Evolutionary conservation across 805 yeast genomes (phyloP), one percentile per base, ranked within the genome.

Genomic region (Yarrowia divulgata): DNA sequence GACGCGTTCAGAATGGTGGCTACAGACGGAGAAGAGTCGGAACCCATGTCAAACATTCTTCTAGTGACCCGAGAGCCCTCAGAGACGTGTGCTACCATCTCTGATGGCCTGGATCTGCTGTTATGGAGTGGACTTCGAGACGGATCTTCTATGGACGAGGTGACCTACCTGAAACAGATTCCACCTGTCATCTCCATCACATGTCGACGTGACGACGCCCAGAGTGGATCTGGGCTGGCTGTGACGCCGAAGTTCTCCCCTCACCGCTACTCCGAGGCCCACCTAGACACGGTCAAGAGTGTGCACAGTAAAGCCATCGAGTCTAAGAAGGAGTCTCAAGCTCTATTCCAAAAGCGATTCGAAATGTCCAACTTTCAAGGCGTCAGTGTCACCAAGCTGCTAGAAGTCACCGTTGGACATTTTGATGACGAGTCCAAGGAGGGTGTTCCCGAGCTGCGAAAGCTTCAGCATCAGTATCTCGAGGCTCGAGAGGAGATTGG

Each of bases 181-280:
- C 71, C 71, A 0, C 74, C 74, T n/a, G 70, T 73, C 8, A 40
- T 74, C 1, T 66, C 62, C 32, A 67, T 74, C 37, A 67, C 74
- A 3, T 46, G 74, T n/a, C 72, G 73, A 32, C 69, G 75, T 13
- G 75, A 73, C n/a, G 75, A 74, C 50, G 71, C 73, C 16, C 66
- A 52, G 14, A 70, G 74, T 3, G 76, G 75, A 1, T 68, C 72
- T 8, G 76, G 76, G 1, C 69, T 73, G 7, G 45, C 37, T 14
- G 64, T 72, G 5, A 72, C 72, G 2, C 19, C 64, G 0, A 67
- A 50, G 4, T 73, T 73, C 71, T 74, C 67, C 46, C 76, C 76
- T 1, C 73, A 71, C 35, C 58, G 76, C 34, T 74, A 74, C 67
- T 40, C 70, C 2, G 48, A 69, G 37, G 68, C 63, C 14, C 18